Evolutionary conservation across 225 moss, liverwort and hornwort genomes (phyloP), one percentile per base, ranked within the genome.

Genomic region (Anthoceros angustus): DNA sequence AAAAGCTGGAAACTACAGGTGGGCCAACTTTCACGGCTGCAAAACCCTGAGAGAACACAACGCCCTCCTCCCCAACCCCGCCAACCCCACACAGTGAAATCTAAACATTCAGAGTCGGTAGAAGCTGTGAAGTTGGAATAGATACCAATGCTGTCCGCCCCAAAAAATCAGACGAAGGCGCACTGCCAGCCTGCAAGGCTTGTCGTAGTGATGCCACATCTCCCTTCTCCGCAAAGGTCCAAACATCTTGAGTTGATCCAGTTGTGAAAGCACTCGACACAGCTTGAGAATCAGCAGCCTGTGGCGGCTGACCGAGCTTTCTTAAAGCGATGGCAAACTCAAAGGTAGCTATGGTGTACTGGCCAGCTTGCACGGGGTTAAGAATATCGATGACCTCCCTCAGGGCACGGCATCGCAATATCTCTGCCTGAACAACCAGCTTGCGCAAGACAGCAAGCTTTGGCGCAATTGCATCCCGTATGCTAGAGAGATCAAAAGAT

Each of bases 281-380:
- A 7, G 23, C 73, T 64, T 73, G 67, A 12, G 69, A 63, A 72
- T 86, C 80, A 4, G 80, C 50, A 15, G 82, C 84, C 42, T 74
- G 80, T 42, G 81, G 78, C 71, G 79, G 78, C 1, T 80, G 79
- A 20, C 85, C 95, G 40, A 95, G 23, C 64, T 79, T 78, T 67
- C 78, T 74, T 8, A 90, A 12, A 64, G 88, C 86, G 39, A 70
- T 80, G n/a, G 83, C 73, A 80, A 87, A 79, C 67, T 95, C 86
- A 14, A 79, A 70, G 5, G 91, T 88, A 0, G 88, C 82, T 4
- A 91, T 66, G 0, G 74, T 66, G 46, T 84, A 95, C 70, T 95
- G 91, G 38, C 83, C 86, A 7, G 82, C 91, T 80, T 95, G 95
- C 14, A 85, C 62, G 25, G 91, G 84, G 45, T 65, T 79, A 65